Evolutionary conservation across 192 early-diverging fungal genomes (phyloP), one percentile per base, ranked within the genome.

Genomic region (Backusella tuberculispora): DNA sequence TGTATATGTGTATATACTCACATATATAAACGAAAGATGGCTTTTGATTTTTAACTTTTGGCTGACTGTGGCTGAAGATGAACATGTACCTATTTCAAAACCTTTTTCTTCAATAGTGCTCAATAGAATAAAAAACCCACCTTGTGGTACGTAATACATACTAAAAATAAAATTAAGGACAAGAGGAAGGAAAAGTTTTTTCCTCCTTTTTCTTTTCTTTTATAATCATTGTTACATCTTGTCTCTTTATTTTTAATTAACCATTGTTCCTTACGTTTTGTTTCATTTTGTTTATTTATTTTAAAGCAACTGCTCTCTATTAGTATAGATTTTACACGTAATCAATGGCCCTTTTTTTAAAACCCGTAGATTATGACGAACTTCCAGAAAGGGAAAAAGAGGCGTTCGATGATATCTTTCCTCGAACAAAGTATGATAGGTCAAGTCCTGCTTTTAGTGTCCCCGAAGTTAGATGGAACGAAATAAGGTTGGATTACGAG

Each of bases 41-140:
- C 29, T 34, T 34, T 34, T 34, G 29, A 34, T 2, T 34, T 34
- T 34, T 13, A 1, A 1, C 13, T 60, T 24, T 60, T 60, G 53
- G 53, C 53, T 60, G 53, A 60, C 53, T 60, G 53, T 60, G 53
- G 53, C 53, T 60, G 53, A 60, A 60, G 9, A 60, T 60, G 21
- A 12, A 60, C 21, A 12, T 60, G 53, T 12, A 24, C 53, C 53
- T 26, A 10, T 60, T 60, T 26, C 53, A 24, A 60, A 19, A 60
- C 21, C 8, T 24, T 60, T 60, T 56, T 26, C 24, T n/a, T 50
- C 47, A 50, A 50, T 50, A n/a, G 47, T 50, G 15, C 24, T 26
- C 21, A 26, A 60, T 26, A 53, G 21, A 21, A 9, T 21, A 21
- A 53, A 50, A 53, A 0, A 21, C n/a, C 50, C 9, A 21, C 21